Evolutionary conservation across 495 filamentous ascomycete species (phyloP).

Genomic region (Xylaria venustula): DNA sequence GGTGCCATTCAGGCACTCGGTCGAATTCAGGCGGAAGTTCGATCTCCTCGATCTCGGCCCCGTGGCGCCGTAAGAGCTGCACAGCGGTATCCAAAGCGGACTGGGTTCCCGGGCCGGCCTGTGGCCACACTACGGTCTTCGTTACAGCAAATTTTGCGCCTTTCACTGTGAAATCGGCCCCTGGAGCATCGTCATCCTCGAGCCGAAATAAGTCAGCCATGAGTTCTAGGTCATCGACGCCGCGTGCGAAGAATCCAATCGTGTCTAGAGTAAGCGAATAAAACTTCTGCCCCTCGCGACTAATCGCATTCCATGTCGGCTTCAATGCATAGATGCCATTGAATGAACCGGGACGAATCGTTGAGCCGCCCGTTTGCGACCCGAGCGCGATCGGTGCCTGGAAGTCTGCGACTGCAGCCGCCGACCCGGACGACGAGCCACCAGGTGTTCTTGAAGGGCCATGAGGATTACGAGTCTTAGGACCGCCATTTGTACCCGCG

Average conservation of each 20-base stretch:
- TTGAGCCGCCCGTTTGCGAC: conserved; percentile 52
- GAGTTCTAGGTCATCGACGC: conserved; percentile 49
- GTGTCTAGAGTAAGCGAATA: conserved; percentile 54
- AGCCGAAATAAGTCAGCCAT: conserved; percentile 48
- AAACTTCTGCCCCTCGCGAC: conserved; percentile 49
- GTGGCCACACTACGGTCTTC: conserved; percentile 48
- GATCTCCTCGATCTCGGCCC: conserved; percentile 47
- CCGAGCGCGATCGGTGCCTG: conserved; percentile 49
- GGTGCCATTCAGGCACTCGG: conserved; percentile 41
- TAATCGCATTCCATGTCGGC: conserved; percentile 56
- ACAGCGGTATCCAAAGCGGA: conserved; percentile 42
- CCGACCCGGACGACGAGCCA: conserved; percentile 54
- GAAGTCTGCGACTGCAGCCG: conserved; percentile 50
- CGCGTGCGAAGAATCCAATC: conserved; percentile 49
- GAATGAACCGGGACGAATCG: conserved; percentile 54
- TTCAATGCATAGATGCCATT: conserved; percentile 56
- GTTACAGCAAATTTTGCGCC: conserved; percentile 47
- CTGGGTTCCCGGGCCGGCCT: conserved; percentile 46
- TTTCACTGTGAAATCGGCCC: conserved; percentile 30
- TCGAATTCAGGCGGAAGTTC: conserved; percentile 46
- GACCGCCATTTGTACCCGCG: conserved; percentile 36
- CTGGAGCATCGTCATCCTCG: conserved; percentile 41
- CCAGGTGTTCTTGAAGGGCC: conserved; percentile 48
- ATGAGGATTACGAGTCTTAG: conserved; percentile 46
- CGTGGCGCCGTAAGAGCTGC: conserved; percentile 37